Base-by-base conservation (phyloP, 139 green algal genomes). In the Raphidocelis subcapitata region DNA sequence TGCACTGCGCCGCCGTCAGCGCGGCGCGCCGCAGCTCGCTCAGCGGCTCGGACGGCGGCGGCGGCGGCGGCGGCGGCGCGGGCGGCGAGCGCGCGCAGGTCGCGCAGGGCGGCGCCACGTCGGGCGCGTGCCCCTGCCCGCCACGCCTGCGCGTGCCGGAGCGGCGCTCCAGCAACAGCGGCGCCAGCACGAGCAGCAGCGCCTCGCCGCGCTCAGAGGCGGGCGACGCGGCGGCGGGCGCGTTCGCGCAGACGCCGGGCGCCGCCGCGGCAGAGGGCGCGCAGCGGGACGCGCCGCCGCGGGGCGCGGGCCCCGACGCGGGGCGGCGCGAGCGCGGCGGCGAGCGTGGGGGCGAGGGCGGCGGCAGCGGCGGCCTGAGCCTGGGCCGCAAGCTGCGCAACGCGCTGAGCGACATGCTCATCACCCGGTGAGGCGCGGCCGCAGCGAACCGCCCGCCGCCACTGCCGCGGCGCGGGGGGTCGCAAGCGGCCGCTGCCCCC, bases 1-100 rank as follows among this genome's bases (percentile, higher is more conserved):
- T 97, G 54, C 89, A 97, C 83, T 97, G 92, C 65, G 92, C 92
- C 12, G 91, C 86, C 1, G 84, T 97, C 3, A 94, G 88, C 12
- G 92, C 92, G 32, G 91, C 92, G 2, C 86, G 92, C 12, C 87
- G 91, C 64, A 68, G 44, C n/a, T 54, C 64, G 41, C 29, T 4
- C 57, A 37, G 4, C 64, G 68, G 15, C 41, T 12, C 41, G 8
- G 41, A 49, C 8, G 41, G 8, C 41, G 41, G 57, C 57, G 65
- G 47, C 26, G 32, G 64, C 44, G 46, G 62, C 35, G 15, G 20
- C 36, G 24, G n/a, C 54, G 60, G 66, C 54, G 44, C 62, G 41
- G 44, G 2, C 20, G 36, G 62, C 62, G 24, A 68, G 33, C 5
- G 18, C 33, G 32, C 31, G 26, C 35, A 5, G 28, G 3, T 35